These are phyloP conservation scores for Leccinum sublutescens DNA, from an alignment of 768 basidiomycete genomes.

Conservation along the genomic window DNA sequence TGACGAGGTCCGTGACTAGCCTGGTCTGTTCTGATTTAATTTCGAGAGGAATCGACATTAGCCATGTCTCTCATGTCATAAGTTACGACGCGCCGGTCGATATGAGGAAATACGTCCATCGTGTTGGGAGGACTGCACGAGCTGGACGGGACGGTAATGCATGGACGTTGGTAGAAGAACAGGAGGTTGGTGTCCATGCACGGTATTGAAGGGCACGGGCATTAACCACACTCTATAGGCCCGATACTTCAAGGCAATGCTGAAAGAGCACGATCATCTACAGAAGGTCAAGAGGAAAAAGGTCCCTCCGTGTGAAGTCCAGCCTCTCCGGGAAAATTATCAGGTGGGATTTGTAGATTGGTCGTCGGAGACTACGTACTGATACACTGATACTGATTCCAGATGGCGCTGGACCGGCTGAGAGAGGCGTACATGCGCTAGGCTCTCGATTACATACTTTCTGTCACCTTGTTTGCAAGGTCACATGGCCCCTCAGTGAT, in stretches of 20 bases:
- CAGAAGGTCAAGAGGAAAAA: conserved; percentile 65
- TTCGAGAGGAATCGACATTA: conserved; percentile 96
- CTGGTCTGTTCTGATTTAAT: conserved; percentile 94
- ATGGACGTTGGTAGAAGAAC: conserved; percentile 95
- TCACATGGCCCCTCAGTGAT: too few species aligned
- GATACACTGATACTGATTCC: conserved; percentile 6
- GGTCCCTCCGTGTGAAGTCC: conserved; percentile 60
- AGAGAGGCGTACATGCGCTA: conserved; percentile 29
- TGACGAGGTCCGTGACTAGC: conserved; percentile 40
- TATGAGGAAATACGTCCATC: conserved; percentile 96
- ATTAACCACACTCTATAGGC: conserved; percentile 49
- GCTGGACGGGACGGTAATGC: conserved; percentile 87
- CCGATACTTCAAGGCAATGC: conserved; percentile 82
- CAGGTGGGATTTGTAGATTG: conserved; percentile 47
- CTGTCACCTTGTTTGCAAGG: too few species aligned
- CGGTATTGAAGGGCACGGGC: neutral
- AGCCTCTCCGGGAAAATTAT: conserved; percentile 56
- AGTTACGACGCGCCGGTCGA: conserved; percentile 99
- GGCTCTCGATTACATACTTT: neutral
- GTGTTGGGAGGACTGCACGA: conserved; percentile 90
- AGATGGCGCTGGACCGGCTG: conserved; percentile 31
- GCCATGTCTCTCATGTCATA: conserved; percentile 87
- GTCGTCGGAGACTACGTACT: neutral
- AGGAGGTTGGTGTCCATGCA: conserved; percentile 54
- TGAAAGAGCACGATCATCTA: conserved; percentile 70